Conservation (phyloP, 1,284 basidiomycete genomes). For the Cryptococcus sp. region DNA sequence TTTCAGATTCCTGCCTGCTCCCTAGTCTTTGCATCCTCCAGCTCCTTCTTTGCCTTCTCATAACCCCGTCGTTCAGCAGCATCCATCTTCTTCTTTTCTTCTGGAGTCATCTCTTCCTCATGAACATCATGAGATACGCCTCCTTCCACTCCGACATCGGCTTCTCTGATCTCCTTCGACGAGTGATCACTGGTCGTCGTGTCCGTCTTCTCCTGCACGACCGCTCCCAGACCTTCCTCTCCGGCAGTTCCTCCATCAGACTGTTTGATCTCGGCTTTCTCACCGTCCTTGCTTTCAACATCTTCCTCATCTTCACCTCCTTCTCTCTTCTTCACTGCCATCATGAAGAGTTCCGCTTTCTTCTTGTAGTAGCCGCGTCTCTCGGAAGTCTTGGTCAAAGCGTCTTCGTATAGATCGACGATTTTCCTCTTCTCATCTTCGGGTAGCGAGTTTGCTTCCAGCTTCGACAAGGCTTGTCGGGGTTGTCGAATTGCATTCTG, state of each 20-base stretch:
- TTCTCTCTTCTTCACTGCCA: constrained; percentile 6
- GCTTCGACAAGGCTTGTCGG: constrained; percentile 12
- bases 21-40: constrained; percentile 5
- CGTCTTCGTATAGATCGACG: constrained; percentile 47
- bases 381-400: constrained; percentile 33
- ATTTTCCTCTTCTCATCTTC: constrained; percentile 42
- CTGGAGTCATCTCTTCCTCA: not conserved
- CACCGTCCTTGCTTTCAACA: not conserved
- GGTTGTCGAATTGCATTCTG: constrained; percentile 21
- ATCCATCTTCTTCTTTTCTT: constrained; percentile 6
- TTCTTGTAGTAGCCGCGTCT: constrained; percentile 44
- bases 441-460: constrained; percentile 7
- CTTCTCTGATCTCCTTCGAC: no score
- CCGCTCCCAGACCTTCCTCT: not conserved
- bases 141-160: no score
- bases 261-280: not conserved
- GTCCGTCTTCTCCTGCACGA: no score
- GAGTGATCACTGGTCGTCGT: no score
- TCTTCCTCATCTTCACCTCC: constrained; percentile 1
- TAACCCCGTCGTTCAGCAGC: constrained; percentile 16
- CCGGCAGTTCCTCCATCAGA: not conserved
- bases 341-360: constrained; percentile 37
- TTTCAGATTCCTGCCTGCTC: not conserved
- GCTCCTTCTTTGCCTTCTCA: constrained; percentile 19
- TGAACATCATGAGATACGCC: not conserved